Conservation (phyloP, 768 basidiomycete genomes). For the Lactarius sanguifluus region DNA sequence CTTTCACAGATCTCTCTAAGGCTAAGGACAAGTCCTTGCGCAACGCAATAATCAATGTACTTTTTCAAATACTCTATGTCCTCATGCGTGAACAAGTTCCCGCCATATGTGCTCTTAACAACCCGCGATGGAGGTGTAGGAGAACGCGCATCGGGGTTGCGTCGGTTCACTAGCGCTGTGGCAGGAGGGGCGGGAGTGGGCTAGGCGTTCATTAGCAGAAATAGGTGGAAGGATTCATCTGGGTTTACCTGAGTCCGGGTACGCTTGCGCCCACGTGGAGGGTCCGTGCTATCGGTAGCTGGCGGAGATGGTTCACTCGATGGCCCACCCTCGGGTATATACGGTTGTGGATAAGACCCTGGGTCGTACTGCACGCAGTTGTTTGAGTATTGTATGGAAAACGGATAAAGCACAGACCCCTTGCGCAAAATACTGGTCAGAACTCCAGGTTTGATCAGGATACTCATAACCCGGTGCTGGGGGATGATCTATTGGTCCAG, state of each 20-base stretch:
- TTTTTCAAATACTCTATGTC: conserved; percentile 81
- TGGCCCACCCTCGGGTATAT: conserved; percentile 54
- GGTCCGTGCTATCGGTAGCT: conserved; percentile 33
- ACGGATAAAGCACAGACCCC: conserved; percentile 41
- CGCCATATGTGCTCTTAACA: conserved; percentile 87
- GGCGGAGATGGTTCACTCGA: conserved; percentile 40
- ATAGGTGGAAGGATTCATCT: background rate
- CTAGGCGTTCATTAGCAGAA: conserved; percentile 37
- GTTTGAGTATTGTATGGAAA: background rate
- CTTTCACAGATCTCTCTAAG: conserved; percentile 86
- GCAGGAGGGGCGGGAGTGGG: conserved; percentile 64
- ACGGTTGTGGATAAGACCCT: conserved; percentile 55
- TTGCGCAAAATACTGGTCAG: conserved; percentile 58
- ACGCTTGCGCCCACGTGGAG: conserved; percentile 68
- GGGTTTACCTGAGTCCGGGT: conserved; percentile 52
- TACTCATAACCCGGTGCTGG: conserved; percentile 53
- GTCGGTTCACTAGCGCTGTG: conserved; percentile 62
- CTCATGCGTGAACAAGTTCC: conserved; percentile 82
- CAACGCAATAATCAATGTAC: conserved; percentile 89
- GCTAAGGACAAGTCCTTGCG: conserved; percentile 79
- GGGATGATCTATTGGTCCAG: conserved; percentile 49
- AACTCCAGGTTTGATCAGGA: conserved; percentile 49
- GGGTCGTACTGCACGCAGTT: conserved; percentile 48
- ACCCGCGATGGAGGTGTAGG: conserved; percentile 82
- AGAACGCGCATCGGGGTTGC: conserved; percentile 68